phyloP scores from a whole-genome alignment of 768 basidiomycete species.

The Coprinellus micaceus region DNA sequence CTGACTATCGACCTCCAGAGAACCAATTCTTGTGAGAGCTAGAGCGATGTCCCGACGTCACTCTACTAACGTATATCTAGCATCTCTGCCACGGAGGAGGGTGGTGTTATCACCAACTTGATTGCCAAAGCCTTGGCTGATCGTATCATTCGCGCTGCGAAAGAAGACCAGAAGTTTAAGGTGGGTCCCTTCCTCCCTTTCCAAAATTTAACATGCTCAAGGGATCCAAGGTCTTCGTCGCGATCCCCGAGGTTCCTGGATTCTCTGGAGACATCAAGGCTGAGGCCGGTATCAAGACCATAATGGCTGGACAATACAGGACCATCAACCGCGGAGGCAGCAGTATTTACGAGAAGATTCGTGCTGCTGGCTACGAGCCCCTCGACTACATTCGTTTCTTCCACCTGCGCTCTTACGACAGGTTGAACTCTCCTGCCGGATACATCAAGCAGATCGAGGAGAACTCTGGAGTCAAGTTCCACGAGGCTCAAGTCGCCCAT shows the following conservation, averaged over 20 bases:
- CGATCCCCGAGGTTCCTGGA: slow-evolving; percentile 89
- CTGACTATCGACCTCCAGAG: too few species aligned
- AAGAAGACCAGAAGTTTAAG: slow-evolving; percentile 71
- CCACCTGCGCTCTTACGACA: slow-evolving; percentile 87
- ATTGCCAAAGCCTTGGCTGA: slow-evolving; percentile 82
- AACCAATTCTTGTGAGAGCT: slow-evolving; percentile 92
- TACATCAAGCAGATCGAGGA: slow-evolving; percentile 71
- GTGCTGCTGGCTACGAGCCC: slow-evolving; percentile 76
- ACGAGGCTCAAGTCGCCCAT: slow-evolving; percentile 83
- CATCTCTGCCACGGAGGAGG: slow-evolving; percentile 66
- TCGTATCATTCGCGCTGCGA: slow-evolving; percentile 80
- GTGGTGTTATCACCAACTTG: slow-evolving; percentile 71
- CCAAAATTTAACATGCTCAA: too few species aligned
- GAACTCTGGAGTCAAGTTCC: slow-evolving; percentile 73
- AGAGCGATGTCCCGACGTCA: too few species aligned
- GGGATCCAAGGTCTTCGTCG: slow-evolving; percentile 63
- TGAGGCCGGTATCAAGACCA: slow-evolving; percentile 62
- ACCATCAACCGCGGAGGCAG: slow-evolving; percentile 87
- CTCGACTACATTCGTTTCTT: slow-evolving; percentile 86
- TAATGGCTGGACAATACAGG: slow-evolving; percentile 85
- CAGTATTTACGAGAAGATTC: slow-evolving; percentile 81
- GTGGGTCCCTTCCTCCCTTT: slow-evolving; percentile 28
- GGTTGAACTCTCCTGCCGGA: slow-evolving; percentile 71
- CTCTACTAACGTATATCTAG: too few species aligned
- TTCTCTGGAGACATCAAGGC: slow-evolving; percentile 80